Base-by-base conservation (phyloP, 352 stramenopile species). In the Elongisporangium anandrum region DNA sequence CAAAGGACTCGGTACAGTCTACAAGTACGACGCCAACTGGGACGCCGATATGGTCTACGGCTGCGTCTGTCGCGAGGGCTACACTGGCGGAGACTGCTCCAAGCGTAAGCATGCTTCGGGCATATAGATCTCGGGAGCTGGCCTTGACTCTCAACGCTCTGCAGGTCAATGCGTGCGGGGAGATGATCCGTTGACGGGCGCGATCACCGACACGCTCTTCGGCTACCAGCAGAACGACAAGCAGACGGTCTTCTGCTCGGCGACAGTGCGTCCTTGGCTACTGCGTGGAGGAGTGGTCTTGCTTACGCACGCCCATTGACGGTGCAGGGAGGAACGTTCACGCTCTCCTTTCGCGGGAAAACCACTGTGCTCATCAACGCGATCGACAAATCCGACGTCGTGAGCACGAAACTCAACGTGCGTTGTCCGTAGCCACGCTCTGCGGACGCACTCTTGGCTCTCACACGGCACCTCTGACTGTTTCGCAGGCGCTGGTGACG, bases 31-130 rank as follows among this genome's bases (percentile, higher is more conserved):
- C 13, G 26, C 59, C 20, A 70, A 76, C 52, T 97, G 91, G 91
- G 91, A 97, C 72, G 81, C 74, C 26, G 77, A 95, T 41, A 94
- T 90, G 72, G 81, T 96, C 19, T 88, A 93, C 58, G 91, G 91
- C 56, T 97, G 91, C 66, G 69, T 94, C 26, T 97, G 91, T 70
- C 73, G 97, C 62, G 64, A 79, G 23, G 86, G 81, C 39, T 97
- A 81, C 57, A 74, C 73, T 17, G 85, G 90, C 41, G 92, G 90
- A 20, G 88, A 97, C 67, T 98, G 92, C 66, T 92, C 80, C 49
- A 68, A 83, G 50, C 78, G 84, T 88, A 65, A 51, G 75, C 22
- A 26, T 20, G 9, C 41, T 45, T 19, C 38, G 20, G 10, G 0
- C 8, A 50, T 38, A 53, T 50, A 20, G 17, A 26, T 21, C 54